phyloP scores from a whole-genome alignment of 495 filamentous ascomycete genomes.

The Trichoderma orchidacearum region DNA sequence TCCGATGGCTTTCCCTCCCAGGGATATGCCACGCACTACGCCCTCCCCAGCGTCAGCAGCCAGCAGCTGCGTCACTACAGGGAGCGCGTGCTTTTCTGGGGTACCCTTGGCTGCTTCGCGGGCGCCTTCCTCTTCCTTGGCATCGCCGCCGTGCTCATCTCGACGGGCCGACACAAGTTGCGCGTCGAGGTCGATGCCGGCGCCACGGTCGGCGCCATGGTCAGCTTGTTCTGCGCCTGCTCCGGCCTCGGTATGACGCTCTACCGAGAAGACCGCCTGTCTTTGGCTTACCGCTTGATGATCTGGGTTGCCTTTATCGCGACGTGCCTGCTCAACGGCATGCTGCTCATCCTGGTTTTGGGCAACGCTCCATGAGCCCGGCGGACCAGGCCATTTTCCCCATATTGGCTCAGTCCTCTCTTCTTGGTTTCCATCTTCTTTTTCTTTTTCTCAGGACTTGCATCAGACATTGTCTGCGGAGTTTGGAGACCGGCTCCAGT shows the following conservation, averaged over 20 bases:
- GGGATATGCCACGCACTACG: conserved; percentile 28
- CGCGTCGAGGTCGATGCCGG: conserved; percentile 45
- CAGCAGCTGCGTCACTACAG: conserved; percentile 23
- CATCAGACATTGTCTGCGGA: too few relatives aligned
- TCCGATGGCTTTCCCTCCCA: conserved; percentile 17
- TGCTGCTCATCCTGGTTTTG: conserved; percentile 33
- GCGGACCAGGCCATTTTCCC: neutral
- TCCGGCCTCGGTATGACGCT: conserved; percentile 36
- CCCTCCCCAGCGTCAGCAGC: conserved; percentile 27
- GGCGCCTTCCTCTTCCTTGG: conserved; percentile 37
- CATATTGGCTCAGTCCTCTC: neutral
- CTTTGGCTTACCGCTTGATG: conserved; percentile 24
- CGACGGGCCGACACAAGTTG: conserved; percentile 38
- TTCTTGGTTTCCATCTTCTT: neutral
- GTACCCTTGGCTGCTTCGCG: conserved; percentile 27
- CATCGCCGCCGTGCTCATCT: conserved; percentile 37
- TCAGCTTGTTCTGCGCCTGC: conserved; percentile 39
- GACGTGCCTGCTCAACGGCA: conserved; percentile 35
- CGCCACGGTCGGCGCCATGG: conserved; percentile 42
- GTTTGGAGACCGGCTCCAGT: too few relatives aligned
- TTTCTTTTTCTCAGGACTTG: too few relatives aligned
- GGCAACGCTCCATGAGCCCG: conserved; percentile 14
- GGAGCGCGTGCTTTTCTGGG: conserved; percentile 31
- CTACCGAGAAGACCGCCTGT: conserved; percentile 24
- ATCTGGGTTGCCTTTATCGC: conserved; percentile 29